Conservation (phyloP, 1,284 basidiomycete genomes). For the Sporisorium exsertum region DNA sequence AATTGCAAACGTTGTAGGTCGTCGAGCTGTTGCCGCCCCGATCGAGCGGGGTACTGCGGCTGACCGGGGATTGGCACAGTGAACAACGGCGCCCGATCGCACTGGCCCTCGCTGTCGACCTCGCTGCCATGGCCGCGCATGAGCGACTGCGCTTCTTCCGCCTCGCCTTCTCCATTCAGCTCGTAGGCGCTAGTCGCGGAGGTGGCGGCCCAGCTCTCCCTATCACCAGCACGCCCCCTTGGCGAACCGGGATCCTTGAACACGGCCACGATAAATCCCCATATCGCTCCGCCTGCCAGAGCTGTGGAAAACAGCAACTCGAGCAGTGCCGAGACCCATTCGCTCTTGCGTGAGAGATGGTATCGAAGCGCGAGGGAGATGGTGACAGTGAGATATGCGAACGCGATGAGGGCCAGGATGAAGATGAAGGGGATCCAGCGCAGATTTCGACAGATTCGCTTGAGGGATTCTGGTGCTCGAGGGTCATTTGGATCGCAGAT, state of each 20-base stretch:
- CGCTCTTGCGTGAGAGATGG: conserved; percentile 23
- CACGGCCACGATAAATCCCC: conserved; percentile 52
- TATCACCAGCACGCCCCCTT: background rate
- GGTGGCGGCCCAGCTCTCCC: conserved; percentile 16
- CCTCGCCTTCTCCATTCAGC: conserved; percentile 12
- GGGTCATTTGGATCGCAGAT: conserved; percentile 51
- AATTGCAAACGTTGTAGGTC: conserved; percentile 30
- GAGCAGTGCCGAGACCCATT: conserved; percentile 29
- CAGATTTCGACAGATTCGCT: conserved; percentile 30
- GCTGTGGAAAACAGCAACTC: conserved; percentile 41
- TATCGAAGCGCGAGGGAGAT: conserved; percentile 46
- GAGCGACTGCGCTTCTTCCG: conserved; percentile 27
- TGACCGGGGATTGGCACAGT: conserved; percentile 48
- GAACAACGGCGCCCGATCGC: conserved; percentile 37
- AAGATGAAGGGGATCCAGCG: conserved; percentile 48
- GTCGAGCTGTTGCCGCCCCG: conserved; percentile 50
- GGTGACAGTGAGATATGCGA: conserved; percentile 45
- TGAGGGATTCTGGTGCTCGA: conserved; percentile 24
- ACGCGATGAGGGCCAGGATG: conserved; percentile 41
- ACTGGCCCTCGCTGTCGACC: background rate
- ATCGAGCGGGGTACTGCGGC: conserved; percentile 50
- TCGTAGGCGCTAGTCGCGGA: conserved; percentile 20
- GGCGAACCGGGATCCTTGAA: conserved; percentile 48
- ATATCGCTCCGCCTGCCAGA: conserved; percentile 43
- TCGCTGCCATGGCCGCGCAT: conserved; percentile 15